Base-by-base conservation (phyloP, 2,329 filamentous ascomycete species). In the Pestalotiopsis sp. region DNA sequence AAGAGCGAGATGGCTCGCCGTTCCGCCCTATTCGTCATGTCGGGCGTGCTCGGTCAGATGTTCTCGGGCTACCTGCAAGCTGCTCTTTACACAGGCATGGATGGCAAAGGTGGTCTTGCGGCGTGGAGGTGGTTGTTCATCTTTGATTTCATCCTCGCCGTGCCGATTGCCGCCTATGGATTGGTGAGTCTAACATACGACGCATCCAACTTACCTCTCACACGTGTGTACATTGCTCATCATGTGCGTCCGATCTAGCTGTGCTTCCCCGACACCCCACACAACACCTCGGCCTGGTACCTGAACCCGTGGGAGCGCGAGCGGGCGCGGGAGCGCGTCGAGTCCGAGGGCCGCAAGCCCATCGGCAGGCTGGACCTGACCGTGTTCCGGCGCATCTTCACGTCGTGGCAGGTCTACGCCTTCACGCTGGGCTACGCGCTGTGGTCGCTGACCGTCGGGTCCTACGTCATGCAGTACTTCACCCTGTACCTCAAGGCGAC, bases 301-400 rank as follows among this genome's bases (percentile, higher is more conserved):
- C 73, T 84, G 24, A 81, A 74, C 75, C 79, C 80, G 0, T 77
- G 89, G 70, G 92, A 94, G 77, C 85, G 86, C 26, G 82, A 87
- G 67, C 85, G 90, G 52, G 89, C 92, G 69, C 83, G 86, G 14
- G 85, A 91, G 59, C 86, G 92, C 70, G 94, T 95, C 75, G 86
- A 91, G 71, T 86, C 89, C 65, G 81, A 83, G 57, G 81, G 81
- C 20, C 77, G 80, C 62, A 76, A 74, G 61, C 80, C 80, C 3
- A 69, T 73, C 2, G 78, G 78, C 1, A 79, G 79, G 69, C 73
- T 81, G 66, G 74, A 81, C 66, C 76, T 75, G 72, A 71, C 73
- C 39, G 77, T 82, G 22, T 69, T 82, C 65, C 72, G 73, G 60
- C 78, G 81, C 66, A 79, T 83, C 66, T 78, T 80, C 66, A 69